phyloP scores from a whole-genome alignment of 495 filamentous ascomycete species.

The Sordaria brevicollis region DNA sequence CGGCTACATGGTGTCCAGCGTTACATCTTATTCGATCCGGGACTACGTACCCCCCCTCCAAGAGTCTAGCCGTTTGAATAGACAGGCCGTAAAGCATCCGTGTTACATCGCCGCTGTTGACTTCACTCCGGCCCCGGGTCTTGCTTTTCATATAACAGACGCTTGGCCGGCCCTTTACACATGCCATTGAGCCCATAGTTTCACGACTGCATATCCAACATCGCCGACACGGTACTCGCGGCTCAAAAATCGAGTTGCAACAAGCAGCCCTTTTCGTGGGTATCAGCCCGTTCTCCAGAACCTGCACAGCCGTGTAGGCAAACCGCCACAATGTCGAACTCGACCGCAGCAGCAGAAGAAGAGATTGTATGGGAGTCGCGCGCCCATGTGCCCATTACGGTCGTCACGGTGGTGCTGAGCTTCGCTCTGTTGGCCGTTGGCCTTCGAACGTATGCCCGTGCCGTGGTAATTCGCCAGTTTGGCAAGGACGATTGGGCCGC shows the following conservation, averaged over 20 bases:
- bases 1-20: neutral
- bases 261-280: neutral
- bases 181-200: neutral
- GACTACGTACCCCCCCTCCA: neutral
- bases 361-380: conserved; percentile 11
- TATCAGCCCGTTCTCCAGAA: neutral
- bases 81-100: neutral
- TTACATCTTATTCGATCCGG: neutral
- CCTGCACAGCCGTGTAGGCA: neutral
- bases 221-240: neutral
- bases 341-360: neutral
- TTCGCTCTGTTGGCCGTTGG: conserved; percentile 24
- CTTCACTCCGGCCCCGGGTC: neutral
- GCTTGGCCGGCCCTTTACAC: neutral
- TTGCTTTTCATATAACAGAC: neutral
- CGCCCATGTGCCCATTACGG: conserved; percentile 11
- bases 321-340: neutral
- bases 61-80: neutral
- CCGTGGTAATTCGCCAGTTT: conserved; percentile 27
- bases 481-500: conserved; percentile 32
- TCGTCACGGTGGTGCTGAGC: conserved; percentile 9
- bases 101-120: neutral
- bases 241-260: neutral
- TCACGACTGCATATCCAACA: neutral
- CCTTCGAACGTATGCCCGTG: conserved; percentile 30